Conservation (phyloP, 257 asterid species). For the Misopates orontium region DNA sequence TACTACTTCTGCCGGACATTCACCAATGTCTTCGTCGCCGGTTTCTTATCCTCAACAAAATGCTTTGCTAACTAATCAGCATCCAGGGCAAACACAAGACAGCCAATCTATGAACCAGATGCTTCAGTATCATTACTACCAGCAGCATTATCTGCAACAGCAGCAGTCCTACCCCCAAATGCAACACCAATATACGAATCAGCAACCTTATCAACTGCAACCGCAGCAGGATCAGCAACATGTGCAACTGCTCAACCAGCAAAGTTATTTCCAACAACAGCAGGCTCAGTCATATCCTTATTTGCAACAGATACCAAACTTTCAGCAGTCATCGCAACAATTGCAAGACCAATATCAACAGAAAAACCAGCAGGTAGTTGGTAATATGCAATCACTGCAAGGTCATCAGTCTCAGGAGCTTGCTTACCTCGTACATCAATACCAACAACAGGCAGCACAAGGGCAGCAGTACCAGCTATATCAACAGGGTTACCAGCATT, state of each 20-base stretch:
- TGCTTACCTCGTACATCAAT: conserved; percentile 53
- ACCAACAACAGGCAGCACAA: conserved; percentile 48
- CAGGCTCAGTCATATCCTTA: conserved; percentile 26
- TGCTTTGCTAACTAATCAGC: conserved; percentile 32
- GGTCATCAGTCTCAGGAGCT: conserved; percentile 40
- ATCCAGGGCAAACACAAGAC: conserved; percentile 34
- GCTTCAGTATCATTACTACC: conserved; percentile 63
- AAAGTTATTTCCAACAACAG: conserved; percentile 33
- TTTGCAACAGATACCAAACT: conserved; percentile 28
- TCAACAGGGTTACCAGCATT: conserved; percentile 51
- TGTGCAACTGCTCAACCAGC: conserved; percentile 25
- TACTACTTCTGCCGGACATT: conserved; percentile 25
- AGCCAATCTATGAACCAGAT: conserved; percentile 46
- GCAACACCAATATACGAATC: conserved; percentile 51
- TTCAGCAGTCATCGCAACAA: conserved; percentile 39
- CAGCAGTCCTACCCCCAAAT: conserved; percentile 43
- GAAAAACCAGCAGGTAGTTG: conserved; percentile 21
- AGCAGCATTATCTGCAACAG: conserved; percentile 58
- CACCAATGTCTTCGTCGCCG: conserved; percentile 32
- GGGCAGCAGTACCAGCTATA: conserved; percentile 65
- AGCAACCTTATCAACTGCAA: conserved; percentile 46
- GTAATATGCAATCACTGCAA: conserved; percentile 28
- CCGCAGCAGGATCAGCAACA: conserved; percentile 44
- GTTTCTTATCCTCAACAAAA: conserved; percentile 39
- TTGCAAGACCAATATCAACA: conserved; percentile 36